Percentiles rank a stretch among this genome's conserved stretches.
These are phyloP conservation scores for Lolium rigidum DNA, from an alignment of 176 grass and related monocot species.

Conservation along the genomic window DNA sequence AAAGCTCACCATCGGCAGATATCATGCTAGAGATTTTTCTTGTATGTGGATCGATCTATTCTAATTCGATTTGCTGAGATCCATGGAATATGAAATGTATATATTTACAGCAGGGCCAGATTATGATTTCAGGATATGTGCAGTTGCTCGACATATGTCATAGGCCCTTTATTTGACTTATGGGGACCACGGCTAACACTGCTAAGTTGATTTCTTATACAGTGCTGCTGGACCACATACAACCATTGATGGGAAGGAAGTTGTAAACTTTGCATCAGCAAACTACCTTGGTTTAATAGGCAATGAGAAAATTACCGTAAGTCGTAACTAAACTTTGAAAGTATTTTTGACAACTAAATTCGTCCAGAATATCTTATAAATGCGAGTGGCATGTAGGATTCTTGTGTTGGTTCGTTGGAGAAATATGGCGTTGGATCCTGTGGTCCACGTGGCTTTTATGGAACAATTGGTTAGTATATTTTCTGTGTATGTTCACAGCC, in stretches of 20 bases:
- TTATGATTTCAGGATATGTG: conserved; percentile 27
- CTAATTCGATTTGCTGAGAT: conserved; percentile 21
- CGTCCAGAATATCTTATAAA: conserved; percentile 38
- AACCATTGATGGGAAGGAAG: conserved; percentile 86
- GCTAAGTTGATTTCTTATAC: conserved; percentile 32
- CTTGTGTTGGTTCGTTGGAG: conserved; percentile 82
- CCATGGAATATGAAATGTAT: conserved; percentile 6
- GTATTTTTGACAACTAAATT: conserved; percentile 22
- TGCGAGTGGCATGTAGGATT: conserved; percentile 60
- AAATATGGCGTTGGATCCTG: conserved; percentile 99
- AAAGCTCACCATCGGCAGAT: neutral
- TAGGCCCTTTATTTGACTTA: conserved; percentile 15
- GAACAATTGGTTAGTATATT: conserved; percentile 79
- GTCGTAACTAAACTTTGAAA: conserved; percentile 40
- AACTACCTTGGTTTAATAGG: conserved; percentile 96
- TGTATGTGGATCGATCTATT: conserved; percentile 9
- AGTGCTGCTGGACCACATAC: conserved; percentile 89
- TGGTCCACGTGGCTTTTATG: conserved; percentile 95
- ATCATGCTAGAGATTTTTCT: neutral
- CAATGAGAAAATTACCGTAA: conserved; percentile 90
- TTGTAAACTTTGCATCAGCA: conserved; percentile 93
- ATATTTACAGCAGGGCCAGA: neutral
- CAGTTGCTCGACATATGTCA: conserved; percentile 8
- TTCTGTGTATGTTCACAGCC: conserved; percentile 21
- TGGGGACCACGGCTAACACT: conserved; percentile 30